Evolutionary conservation across 805 yeast species (phyloP).

Genomic region (Candida ipomoeae): DNA sequence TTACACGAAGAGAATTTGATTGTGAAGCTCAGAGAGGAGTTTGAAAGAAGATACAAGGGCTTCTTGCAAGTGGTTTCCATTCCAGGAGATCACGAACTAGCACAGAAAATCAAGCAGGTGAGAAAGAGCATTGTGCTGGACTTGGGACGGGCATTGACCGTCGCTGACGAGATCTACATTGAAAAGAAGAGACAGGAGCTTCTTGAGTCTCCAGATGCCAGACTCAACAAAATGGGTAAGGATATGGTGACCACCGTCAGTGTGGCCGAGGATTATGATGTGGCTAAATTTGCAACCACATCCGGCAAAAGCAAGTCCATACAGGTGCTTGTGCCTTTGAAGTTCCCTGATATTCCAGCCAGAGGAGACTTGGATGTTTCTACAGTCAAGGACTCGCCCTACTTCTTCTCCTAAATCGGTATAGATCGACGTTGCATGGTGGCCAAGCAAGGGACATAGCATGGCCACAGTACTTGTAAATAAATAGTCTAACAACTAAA

Average conservation of each 20-base stretch:
- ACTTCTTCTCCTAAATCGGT: slow-evolving; percentile 56
- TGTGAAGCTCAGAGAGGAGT: slow-evolving; percentile 67
- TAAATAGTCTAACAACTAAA: not conserved
- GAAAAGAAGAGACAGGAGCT: slow-evolving; percentile 62
- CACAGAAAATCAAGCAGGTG: slow-evolving; percentile 43
- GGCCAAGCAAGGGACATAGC: not conserved
- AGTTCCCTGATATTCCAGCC: slow-evolving; percentile 67
- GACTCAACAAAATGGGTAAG: slow-evolving; percentile 45
- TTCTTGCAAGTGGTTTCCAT: slow-evolving; percentile 60
- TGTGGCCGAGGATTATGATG: slow-evolving; percentile 38
- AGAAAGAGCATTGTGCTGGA: slow-evolving; percentile 47
- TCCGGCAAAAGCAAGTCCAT: slow-evolving; percentile 24
- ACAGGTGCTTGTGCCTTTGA: slow-evolving; percentile 61
- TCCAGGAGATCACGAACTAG: slow-evolving; percentile 49
- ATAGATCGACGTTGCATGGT: slow-evolving; percentile 1
- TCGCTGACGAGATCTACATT: slow-evolving; percentile 68
- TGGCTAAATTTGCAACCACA: slow-evolving; percentile 21
- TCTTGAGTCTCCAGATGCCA: slow-evolving; percentile 49
- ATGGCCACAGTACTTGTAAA: slow-evolving; percentile 1
- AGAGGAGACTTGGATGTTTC: slow-evolving; percentile 82
- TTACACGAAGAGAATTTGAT: slow-evolving; percentile 74
- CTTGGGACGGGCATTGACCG: slow-evolving; percentile 52
- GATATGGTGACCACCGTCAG: slow-evolving; percentile 69
- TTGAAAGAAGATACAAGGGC: slow-evolving; percentile 72
- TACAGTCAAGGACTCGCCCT: slow-evolving; percentile 65